Conservation (phyloP, 2,329 filamentous ascomycete species). For the Thelonectria discophora region DNA sequence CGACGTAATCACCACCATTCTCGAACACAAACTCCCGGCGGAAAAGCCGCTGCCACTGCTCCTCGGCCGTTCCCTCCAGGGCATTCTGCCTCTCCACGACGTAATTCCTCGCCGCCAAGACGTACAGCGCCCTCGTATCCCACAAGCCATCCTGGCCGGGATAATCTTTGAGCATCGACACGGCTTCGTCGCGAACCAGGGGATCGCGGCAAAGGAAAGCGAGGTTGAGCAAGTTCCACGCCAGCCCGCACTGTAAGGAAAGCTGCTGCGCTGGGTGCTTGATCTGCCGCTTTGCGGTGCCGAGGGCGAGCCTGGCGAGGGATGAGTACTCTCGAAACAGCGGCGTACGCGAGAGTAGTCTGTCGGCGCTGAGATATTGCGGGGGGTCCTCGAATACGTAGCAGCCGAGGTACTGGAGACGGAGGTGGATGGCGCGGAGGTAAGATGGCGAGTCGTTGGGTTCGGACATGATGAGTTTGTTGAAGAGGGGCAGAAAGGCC, state of each 20-base stretch:
- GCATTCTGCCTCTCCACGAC: conserved; percentile 43
- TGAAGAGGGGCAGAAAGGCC: conserved; percentile 47
- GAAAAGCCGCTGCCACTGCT: too few relatives aligned
- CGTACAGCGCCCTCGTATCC: conserved; percentile 42
- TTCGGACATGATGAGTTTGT: conserved; percentile 41
- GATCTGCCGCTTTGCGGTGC: conserved; percentile 20
- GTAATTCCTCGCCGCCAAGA: conserved; percentile 40
- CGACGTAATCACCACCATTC: too few relatives aligned
- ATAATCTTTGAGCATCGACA: conserved; percentile 45
- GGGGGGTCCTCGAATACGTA: conserved; percentile 44
- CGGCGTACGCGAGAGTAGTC: conserved; percentile 37
- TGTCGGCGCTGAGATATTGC: conserved; percentile 36
- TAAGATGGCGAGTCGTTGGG: conserved; percentile 39
- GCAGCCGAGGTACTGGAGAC: conserved; percentile 41
- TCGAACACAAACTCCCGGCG: too few relatives aligned
- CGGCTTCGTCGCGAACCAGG: conserved; percentile 44
- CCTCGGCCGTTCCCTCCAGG: conserved; percentile 37
- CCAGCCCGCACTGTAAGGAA: conserved; percentile 43
- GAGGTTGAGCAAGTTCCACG: conserved; percentile 36
- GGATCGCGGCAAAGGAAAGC: conserved; percentile 46
- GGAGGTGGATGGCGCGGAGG: conserved; percentile 45
- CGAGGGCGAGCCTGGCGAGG: conserved; percentile 41
- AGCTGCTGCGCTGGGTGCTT: conserved; percentile 32
- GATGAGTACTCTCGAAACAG: conserved; percentile 47
- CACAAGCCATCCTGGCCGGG: conserved; percentile 47